A percentile compares a stretch with the other conserved stretches of the same genome.
Evolutionary conservation across 1,139 yeast species (phyloP).

Genomic region (Suhomyces taliae): DNA sequence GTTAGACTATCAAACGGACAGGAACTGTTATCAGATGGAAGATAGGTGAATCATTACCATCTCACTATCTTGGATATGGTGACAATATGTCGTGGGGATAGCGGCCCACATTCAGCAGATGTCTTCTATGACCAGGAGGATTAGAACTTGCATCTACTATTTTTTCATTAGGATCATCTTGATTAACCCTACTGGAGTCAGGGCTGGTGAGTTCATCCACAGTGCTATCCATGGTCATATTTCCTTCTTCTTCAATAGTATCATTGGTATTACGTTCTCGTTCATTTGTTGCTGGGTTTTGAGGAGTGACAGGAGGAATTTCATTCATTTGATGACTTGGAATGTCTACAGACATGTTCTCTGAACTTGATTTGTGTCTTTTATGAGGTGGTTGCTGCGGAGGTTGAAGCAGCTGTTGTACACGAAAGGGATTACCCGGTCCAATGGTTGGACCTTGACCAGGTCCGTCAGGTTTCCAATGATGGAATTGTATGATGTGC

Average conservation of each 20-base stretch:
- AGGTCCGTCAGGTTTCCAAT: conserved; percentile 49
- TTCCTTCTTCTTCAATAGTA: conserved; percentile 14
- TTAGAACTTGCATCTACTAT: conserved; percentile 11
- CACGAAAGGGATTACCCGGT: conserved; percentile 12
- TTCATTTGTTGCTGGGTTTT: not conserved
- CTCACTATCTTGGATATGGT: conserved; percentile 5
- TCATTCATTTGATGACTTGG: conserved; percentile 4
- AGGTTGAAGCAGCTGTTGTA: conserved; percentile 12
- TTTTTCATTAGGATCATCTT: conserved; percentile 10
- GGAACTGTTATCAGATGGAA: not conserved
- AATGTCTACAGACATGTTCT: conserved; percentile 18
- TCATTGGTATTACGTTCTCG: conserved; percentile 8
- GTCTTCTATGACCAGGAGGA: conserved; percentile 15
- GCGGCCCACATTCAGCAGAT: conserved; percentile 18
- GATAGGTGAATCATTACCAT: not conserved
- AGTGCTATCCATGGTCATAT: conserved; percentile 13
- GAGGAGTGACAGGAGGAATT: conserved; percentile 7
- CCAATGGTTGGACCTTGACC: conserved; percentile 15
- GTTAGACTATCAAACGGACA: not conserved
- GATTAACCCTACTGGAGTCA: conserved; percentile 8
- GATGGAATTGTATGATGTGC: conserved; percentile 53
- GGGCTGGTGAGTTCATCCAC: conserved; percentile 11
- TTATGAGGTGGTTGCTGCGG: conserved; percentile 16
- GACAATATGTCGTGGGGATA: conserved; percentile 22
- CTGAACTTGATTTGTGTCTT: conserved; percentile 20